phyloP scores from a whole-genome alignment of 2,329 filamentous ascomycete genomes.

The Ceratocystis smalleyi region DNA sequence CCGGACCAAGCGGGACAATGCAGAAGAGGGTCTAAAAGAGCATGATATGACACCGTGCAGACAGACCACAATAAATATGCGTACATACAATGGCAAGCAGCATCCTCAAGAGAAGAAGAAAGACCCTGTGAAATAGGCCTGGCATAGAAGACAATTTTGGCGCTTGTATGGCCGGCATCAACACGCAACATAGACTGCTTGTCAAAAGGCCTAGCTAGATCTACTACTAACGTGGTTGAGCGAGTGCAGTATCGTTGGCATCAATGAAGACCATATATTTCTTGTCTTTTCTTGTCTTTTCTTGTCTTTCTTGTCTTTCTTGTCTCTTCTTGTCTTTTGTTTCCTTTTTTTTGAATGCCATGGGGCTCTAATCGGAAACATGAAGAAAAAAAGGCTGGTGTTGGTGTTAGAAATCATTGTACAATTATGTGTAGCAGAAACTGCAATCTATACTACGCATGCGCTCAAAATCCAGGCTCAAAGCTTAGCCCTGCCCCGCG shows the following conservation, averaged over 20 bases:
- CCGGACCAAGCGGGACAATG: too few species aligned
- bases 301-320: background rate
- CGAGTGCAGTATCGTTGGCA: background rate
- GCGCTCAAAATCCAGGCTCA: background rate
- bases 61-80: too few species aligned
- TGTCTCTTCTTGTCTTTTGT: background rate
- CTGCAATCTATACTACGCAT: constrained; percentile 9
- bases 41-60: too few species aligned
- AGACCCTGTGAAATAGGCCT: too few species aligned
- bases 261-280: background rate
- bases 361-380: background rate
- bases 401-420: constrained; percentile 14
- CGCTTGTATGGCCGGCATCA: too few species aligned
- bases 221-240: too few species aligned
- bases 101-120: too few species aligned
- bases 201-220: too few species aligned
- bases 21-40: too few species aligned
- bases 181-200: too few species aligned
- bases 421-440: constrained; percentile 15
- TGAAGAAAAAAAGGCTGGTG: background rate
- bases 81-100: too few species aligned
- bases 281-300: background rate
- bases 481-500: background rate
- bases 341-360: background rate
- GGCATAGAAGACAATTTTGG: too few species aligned